phyloP scores from a whole-genome alignment of 1,284 basidiomycete genomes.

The Vanrija pseudolonga region DNA sequence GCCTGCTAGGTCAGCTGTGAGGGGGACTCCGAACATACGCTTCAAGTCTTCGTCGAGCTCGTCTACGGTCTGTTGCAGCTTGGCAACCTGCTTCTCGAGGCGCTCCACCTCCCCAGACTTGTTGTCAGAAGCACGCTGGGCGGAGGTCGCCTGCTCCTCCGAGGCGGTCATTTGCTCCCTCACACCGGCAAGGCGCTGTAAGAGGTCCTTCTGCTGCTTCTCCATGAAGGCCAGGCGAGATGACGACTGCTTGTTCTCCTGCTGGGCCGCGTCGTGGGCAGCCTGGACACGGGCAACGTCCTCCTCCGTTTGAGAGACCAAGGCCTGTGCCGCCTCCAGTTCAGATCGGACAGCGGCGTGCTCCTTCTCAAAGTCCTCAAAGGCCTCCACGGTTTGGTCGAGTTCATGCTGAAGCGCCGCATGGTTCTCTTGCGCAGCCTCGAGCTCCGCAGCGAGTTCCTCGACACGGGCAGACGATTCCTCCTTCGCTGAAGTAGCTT shows the following conservation, averaged over 20 bases:
- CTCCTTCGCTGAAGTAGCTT: neutral
- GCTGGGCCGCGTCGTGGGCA: neutral
- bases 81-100: conserved; percentile 21
- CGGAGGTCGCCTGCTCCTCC: neutral
- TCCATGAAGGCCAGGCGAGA: conserved; percentile 9
- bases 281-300: neutral
- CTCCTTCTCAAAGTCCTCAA: neutral
- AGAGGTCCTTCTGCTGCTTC: conserved; percentile 9
- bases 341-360: neutral
- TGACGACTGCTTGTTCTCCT: conserved; percentile 1
- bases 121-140: neutral
- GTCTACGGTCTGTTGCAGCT: neutral
- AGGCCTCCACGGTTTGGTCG: neutral
- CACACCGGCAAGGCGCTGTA: conserved; percentile 1
- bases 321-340: neutral
- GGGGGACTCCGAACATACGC: neutral
- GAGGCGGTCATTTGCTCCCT: conserved; percentile 6
- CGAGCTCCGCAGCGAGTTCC: conserved; percentile 52
- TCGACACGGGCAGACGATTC: neutral
- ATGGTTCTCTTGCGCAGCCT: conserved; percentile 62
- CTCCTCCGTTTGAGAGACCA: neutral
- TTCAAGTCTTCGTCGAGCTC: conserved; percentile 13
- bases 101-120: conserved; percentile 26
- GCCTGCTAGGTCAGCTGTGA: neutral
- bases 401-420: neutral